These are phyloP conservation scores for Fraxinus sp. DNA, from an alignment of 305 asterid genomes.

Conservation along the genomic window DNA sequence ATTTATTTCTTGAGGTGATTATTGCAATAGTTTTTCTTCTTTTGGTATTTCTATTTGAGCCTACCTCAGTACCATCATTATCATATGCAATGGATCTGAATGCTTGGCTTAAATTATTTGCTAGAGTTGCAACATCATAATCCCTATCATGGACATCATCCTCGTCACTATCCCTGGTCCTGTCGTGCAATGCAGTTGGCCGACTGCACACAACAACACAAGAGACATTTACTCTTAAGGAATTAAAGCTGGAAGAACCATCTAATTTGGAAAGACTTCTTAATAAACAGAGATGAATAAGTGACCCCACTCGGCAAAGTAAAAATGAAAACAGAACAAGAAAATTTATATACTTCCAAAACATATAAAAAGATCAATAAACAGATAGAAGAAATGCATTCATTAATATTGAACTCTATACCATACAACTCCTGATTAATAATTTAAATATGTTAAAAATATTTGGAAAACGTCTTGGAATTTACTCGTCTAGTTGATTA, in stretches of 20 bases:
- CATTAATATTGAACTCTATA: not conserved
- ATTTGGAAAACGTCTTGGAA: not conserved
- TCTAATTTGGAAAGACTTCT: not conserved
- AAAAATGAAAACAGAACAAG: not conserved
- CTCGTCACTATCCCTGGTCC: conserved; percentile 91
- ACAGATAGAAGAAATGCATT: not conserved
- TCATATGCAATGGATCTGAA: conserved; percentile 88
- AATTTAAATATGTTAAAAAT: not conserved
- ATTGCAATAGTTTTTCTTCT: not conserved
- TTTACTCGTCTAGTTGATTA: conserved; percentile 15
- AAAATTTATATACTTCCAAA: not conserved
- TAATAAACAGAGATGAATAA: not conserved
- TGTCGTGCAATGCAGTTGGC: conserved; percentile 67
- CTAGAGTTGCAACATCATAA: conserved; percentile 93
- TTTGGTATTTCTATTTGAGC: conserved; percentile 11
- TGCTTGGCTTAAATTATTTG: conserved; percentile 90
- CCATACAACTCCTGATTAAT: conserved; percentile 1
- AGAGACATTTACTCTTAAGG: not conserved
- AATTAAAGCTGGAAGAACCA: conserved; percentile 17
- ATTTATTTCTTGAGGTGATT: not conserved
- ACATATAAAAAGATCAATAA: not conserved
- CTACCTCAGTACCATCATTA: conserved; percentile 85
- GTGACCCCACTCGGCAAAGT: not conserved
- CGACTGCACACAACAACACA: conserved; percentile 59
- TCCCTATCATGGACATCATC: conserved; percentile 90